These are phyloP conservation scores for Pichia cabralensis DNA, from an alignment of 805 yeast species.

Conservation along the genomic window DNA sequence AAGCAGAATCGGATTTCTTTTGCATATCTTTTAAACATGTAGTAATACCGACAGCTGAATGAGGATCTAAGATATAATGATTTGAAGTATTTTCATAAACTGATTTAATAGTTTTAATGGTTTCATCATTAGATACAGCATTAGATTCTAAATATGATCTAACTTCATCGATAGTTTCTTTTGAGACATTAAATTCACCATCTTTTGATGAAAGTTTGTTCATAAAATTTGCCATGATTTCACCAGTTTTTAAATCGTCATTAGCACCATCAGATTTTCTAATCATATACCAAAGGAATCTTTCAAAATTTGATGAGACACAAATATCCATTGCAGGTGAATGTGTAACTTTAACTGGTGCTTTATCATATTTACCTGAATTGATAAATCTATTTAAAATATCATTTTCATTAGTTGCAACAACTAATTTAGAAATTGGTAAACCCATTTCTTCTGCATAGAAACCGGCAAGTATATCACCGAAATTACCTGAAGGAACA, in stretches of 20 bases:
- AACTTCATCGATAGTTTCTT: constrained; percentile 56
- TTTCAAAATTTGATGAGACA: constrained; percentile 91
- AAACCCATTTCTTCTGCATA: constrained; percentile 93
- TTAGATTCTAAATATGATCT: constrained; percentile 63
- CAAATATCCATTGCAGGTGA: constrained; percentile 99
- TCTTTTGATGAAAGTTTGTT: constrained; percentile 49
- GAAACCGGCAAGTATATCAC: constrained; percentile 95
- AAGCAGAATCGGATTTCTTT: constrained; percentile 24
- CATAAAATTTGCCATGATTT: constrained; percentile 68
- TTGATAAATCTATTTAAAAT: constrained; percentile 88
- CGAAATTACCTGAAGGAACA: constrained; percentile 97
- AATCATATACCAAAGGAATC: constrained; percentile 89
- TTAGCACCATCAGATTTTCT: constrained; percentile 54
- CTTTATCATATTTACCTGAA: constrained; percentile 77
- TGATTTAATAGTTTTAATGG: constrained; percentile 66
- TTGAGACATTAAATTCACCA: constrained; percentile 69
- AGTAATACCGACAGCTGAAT: constrained; percentile 88
- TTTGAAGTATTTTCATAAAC: constrained; percentile 49
- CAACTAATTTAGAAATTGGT: constrained; percentile 75
- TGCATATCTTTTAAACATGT: constrained; percentile 57
- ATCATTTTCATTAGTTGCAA: constrained; percentile 94
- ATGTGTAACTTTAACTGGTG: constrained; percentile 70
- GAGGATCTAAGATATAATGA: constrained; percentile 88
- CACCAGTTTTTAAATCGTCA: constrained; percentile 64
- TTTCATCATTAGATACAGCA: constrained; percentile 69